Percentiles rank a stretch among this genome's conserved stretches.
Conservation (phyloP, 2,329 filamentous ascomycete species). For the Thelonectria rubi region DNA sequence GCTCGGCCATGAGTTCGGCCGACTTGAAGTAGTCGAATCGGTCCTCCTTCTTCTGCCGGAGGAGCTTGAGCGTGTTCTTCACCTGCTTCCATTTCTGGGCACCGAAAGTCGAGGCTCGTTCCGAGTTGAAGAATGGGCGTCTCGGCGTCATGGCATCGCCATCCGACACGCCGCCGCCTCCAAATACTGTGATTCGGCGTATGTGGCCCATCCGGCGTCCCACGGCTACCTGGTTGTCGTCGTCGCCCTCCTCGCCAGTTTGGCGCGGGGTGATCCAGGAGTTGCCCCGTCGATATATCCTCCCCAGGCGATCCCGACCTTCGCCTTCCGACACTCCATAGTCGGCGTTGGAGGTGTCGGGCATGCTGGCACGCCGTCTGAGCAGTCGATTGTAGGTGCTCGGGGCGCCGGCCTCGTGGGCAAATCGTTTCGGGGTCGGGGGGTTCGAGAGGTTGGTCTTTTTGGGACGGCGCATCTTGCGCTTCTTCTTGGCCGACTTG, state of each 20-base stretch:
- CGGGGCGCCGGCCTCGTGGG: constrained; percentile 53
- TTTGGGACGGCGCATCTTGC: constrained; percentile 67
- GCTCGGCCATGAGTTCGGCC: constrained; percentile 93
- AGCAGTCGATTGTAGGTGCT: constrained; percentile 60
- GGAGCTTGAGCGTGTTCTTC: constrained; percentile 84
- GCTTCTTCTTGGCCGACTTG: constrained; percentile 63
- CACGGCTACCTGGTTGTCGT: constrained; percentile 58
- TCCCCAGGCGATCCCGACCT: constrained; percentile 67
- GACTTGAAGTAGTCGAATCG: constrained; percentile 95
- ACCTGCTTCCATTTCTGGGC: constrained; percentile 92
- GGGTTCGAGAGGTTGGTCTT: constrained; percentile 70
- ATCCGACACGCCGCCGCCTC: constrained; percentile 71
- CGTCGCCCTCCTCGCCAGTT: constrained; percentile 60
- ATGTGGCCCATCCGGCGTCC: constrained; percentile 69
- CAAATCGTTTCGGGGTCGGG: constrained; percentile 65
- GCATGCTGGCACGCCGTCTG: constrained; percentile 71
- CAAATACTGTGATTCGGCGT: constrained; percentile 71
- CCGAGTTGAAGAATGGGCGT: constrained; percentile 67
- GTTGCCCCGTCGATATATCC: constrained; percentile 64
- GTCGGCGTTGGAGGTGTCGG: constrained; percentile 65
- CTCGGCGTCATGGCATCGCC: constrained; percentile 66
- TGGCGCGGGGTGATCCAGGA: constrained; percentile 65
- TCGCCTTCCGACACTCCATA: constrained; percentile 80
- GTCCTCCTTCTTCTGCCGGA: constrained; percentile 85
- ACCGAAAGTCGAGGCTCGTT: constrained; percentile 76